Evolutionary conservation across 495 filamentous ascomycete species (phyloP).

Genomic region (Neurospora sp.): DNA sequence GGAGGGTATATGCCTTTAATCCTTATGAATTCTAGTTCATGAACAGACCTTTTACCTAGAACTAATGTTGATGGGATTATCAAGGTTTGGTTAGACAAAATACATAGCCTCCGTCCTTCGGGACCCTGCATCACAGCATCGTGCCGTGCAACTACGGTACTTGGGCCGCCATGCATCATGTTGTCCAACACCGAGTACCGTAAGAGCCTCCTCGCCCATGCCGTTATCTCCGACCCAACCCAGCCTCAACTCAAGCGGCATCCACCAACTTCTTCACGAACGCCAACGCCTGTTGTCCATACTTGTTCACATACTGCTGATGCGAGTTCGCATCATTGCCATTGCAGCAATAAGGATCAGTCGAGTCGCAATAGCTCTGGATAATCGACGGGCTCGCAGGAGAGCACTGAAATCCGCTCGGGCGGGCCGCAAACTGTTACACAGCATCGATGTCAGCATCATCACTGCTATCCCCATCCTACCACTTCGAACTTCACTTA

Average conservation of each 20-base stretch:
- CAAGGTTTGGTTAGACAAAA: neutral
- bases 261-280: slow-evolving; percentile 25
- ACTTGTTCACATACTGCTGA: slow-evolving; percentile 48
- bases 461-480: neutral
- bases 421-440: slow-evolving; percentile 46
- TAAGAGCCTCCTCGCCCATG: neutral
- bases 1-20: neutral
- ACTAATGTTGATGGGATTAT: neutral
- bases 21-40: neutral
- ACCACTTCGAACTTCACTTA: slow-evolving; percentile 25
- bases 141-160: neutral
- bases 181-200: neutral
- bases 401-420: slow-evolving; percentile 45
- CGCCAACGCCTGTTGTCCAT: slow-evolving; percentile 24
- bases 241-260: neutral
- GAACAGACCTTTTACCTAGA: neutral
- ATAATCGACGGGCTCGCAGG: slow-evolving; percentile 38
- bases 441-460: neutral
- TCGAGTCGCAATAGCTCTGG: slow-evolving; percentile 53
- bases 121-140: neutral
- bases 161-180: neutral
- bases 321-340: slow-evolving; percentile 49
- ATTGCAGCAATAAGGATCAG: slow-evolving; percentile 58
- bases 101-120: neutral
- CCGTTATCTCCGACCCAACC: neutral